phyloP scores from a whole-genome alignment of 257 asterid genomes.

The Salvia splendens region DNA sequence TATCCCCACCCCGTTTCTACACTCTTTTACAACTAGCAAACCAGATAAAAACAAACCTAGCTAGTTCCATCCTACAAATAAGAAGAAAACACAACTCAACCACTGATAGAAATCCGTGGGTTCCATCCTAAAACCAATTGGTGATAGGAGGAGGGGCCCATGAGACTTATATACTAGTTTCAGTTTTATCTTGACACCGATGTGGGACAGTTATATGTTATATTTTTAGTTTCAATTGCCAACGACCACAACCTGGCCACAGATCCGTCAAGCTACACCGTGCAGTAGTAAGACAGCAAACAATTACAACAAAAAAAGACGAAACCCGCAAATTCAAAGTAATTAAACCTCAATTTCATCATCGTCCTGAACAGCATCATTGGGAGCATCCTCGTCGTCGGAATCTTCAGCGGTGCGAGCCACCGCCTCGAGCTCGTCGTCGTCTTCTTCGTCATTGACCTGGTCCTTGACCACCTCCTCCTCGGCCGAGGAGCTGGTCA shows the following conservation, averaged over 20 bases:
- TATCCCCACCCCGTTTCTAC: not conserved
- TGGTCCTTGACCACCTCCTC: constrained; percentile 64
- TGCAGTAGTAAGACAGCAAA: not conserved
- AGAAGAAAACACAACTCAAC: not conserved
- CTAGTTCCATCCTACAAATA: not conserved
- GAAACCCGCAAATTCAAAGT: not conserved
- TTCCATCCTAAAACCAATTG: too few species aligned
- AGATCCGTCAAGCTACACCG: constrained; percentile 25
- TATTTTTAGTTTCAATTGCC: too few species aligned
- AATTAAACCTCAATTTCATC: constrained; percentile 64
- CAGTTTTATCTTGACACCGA: too few species aligned
- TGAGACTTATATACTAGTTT: too few species aligned
- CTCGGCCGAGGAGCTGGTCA: constrained; percentile 61
- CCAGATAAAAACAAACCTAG: not conserved
- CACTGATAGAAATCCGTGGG: too few species aligned
- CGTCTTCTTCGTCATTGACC: constrained; percentile 73
- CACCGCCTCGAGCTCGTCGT: constrained; percentile 95
- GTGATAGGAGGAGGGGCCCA: too few species aligned
- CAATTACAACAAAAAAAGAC: not conserved
- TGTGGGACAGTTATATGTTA: too few species aligned
- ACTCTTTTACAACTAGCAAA: not conserved
- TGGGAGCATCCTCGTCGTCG: constrained; percentile 53
- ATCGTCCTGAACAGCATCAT: constrained; percentile 44
- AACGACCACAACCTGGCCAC: constrained; percentile 7
- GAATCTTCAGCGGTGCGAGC: constrained; percentile 81